Evolutionary conservation across 1,139 yeast species (phyloP).

Genomic region (Pichia sp.): DNA sequence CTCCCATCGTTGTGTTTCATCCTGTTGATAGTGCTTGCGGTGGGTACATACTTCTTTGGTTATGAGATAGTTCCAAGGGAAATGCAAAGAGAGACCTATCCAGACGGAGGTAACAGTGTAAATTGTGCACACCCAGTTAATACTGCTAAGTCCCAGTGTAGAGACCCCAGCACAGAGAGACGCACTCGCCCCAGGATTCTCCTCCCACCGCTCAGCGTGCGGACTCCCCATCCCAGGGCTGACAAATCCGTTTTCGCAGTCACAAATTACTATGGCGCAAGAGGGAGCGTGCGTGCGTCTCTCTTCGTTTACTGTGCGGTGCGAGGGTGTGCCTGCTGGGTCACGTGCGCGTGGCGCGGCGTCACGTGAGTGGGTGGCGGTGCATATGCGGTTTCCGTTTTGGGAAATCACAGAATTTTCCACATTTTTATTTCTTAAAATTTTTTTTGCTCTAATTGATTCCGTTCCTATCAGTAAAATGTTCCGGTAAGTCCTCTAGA

Average conservation of each 20-base stretch:
- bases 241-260: conserved; percentile 1
- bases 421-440: no score
- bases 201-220: no score
- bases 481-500: neutral
- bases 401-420: neutral
- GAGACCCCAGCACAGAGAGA: no score
- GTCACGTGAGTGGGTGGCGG: conserved; percentile 6
- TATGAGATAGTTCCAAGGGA: conserved; percentile 4
- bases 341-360: conserved; percentile 1
- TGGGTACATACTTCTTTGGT: conserved; percentile 16
- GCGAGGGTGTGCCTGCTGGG: conserved; percentile 7
- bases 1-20: neutral
- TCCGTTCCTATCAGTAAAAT: neutral
- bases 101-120: no score
- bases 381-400: neutral
- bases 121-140: no score
- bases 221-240: neutral
- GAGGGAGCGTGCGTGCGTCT: no score
- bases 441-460: neutral
- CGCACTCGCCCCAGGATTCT: no score
- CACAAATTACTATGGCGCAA: neutral
- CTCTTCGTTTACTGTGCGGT: conserved; percentile 1
- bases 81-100: no score
- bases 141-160: no score
- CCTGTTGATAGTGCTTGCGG: neutral